Conservation (phyloP, 345 rosid genomes). For the Gossypium turneri region DNA sequence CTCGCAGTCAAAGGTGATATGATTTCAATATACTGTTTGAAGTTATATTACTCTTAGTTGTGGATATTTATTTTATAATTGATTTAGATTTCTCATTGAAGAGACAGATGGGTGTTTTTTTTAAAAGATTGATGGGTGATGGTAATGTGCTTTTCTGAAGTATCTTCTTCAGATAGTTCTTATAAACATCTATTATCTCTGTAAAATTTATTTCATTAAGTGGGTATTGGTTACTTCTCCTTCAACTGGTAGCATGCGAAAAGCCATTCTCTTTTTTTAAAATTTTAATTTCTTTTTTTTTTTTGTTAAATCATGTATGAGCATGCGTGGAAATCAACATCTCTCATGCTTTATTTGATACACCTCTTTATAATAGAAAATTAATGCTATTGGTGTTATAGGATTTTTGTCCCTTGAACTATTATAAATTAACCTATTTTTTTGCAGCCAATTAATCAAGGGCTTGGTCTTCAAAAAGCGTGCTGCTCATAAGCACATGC, state of each 20-base stretch:
- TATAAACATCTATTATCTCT: background rate
- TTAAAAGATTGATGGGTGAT: constrained; percentile 2
- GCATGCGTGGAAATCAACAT: background rate
- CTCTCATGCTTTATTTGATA: background rate
- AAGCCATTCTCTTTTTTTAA: background rate
- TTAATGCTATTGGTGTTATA: background rate
- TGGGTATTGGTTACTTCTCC: background rate
- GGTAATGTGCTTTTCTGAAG: background rate
- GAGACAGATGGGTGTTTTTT: background rate
- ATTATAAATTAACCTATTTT: background rate
- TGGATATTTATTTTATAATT: background rate
- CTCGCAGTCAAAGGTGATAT: constrained; percentile 60
- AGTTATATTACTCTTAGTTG: background rate
- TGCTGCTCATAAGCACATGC: constrained; percentile 98
- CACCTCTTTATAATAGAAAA: background rate
- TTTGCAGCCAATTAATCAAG: constrained; percentile 71
- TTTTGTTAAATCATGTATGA: background rate
- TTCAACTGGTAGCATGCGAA: background rate
- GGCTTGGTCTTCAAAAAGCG: constrained; percentile 91
- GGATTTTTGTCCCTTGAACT: background rate
- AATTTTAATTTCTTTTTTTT: background rate
- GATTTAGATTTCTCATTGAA: background rate
- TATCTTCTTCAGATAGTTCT: constrained; percentile 7
- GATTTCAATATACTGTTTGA: background rate
- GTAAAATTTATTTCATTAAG: background rate